These are phyloP conservation scores for Murraya paniculata DNA, from an alignment of 345 rosid species.

Conservation along the genomic window DNA sequence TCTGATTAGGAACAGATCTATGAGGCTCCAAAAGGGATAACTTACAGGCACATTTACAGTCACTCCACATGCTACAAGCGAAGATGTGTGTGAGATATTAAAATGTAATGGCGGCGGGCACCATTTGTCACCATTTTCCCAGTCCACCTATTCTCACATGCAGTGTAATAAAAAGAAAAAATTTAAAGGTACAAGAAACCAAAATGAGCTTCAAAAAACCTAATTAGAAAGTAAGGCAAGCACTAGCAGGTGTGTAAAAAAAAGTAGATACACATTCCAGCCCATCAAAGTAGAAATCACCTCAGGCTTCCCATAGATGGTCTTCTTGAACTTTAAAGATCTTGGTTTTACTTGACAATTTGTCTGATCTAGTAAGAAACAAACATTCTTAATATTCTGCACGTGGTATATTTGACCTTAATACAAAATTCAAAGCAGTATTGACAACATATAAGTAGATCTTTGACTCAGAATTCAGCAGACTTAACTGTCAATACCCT, in stretches of 20 bases:
- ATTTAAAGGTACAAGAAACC: not conserved
- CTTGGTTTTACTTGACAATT: constrained; percentile 49
- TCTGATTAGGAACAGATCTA: not conserved
- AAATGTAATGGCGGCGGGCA: constrained; percentile 53
- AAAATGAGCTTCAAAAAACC: constrained; percentile 1
- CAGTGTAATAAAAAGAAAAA: not conserved
- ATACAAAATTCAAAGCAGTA: constrained; percentile 4
- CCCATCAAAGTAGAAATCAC: constrained; percentile 32
- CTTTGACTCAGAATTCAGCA: not conserved
- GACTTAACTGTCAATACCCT: not conserved
- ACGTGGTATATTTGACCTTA: not conserved
- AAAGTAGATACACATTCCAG: not conserved
- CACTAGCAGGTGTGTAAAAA: not conserved
- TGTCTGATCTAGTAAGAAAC: constrained; percentile 52
- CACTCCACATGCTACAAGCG: constrained; percentile 84
- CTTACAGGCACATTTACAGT: constrained; percentile 59
- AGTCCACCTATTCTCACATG: constrained; percentile 53
- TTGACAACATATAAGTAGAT: not conserved
- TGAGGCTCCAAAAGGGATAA: not conserved
- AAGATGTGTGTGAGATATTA: constrained; percentile 81
- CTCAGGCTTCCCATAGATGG: constrained; percentile 91
- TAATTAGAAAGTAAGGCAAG: not conserved
- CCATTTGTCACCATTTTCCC: constrained; percentile 38
- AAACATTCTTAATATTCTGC: constrained; percentile 10
- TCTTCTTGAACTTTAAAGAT: constrained; percentile 70